phyloP scores from a whole-genome alignment of 768 basidiomycete species.

The Termitomyces sp. region DNA sequence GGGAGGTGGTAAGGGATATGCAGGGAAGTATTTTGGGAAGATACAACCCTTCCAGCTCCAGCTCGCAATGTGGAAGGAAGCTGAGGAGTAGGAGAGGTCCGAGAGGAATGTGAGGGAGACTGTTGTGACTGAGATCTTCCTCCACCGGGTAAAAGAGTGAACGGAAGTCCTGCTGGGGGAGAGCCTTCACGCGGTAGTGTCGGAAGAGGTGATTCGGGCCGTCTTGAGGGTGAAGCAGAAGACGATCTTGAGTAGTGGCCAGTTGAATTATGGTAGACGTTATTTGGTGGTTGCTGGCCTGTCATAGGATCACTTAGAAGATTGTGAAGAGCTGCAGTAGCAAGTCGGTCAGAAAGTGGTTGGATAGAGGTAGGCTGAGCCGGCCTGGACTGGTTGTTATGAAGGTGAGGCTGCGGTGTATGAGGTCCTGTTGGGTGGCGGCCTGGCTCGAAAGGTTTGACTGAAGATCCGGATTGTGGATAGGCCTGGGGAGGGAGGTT shows the following conservation, averaged over 20 bases:
- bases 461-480: not conserved
- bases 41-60: slow-evolving; percentile 13
- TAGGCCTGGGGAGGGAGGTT: slow-evolving; percentile 31
- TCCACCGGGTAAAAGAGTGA: slow-evolving; percentile 18
- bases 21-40: slow-evolving; percentile 1
- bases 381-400: not conserved
- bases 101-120: slow-evolving; percentile 7
- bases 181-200: slow-evolving; percentile 29
- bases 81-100: slow-evolving; percentile 14
- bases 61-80: slow-evolving; percentile 44
- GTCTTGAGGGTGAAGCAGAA: slow-evolving; percentile 19
- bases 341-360: slow-evolving; percentile 4
- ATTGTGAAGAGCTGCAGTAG: slow-evolving; percentile 13
- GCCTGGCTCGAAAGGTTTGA: not conserved
- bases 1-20: not conserved
- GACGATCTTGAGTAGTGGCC: slow-evolving; percentile 12
- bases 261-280: not conserved
- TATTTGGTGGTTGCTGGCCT: not conserved
- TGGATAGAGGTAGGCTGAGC: not conserved
- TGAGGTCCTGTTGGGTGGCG: not conserved
- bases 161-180: slow-evolving; percentile 15
- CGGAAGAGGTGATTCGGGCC: slow-evolving; percentile 32
- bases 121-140: slow-evolving; percentile 14
- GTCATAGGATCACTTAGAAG: slow-evolving; percentile 6
- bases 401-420: not conserved